Percentiles rank a stretch among this genome's conserved stretches.
Evolutionary conservation across 306 rosid genomes (phyloP).

Genomic region (Prunus persica): DNA sequence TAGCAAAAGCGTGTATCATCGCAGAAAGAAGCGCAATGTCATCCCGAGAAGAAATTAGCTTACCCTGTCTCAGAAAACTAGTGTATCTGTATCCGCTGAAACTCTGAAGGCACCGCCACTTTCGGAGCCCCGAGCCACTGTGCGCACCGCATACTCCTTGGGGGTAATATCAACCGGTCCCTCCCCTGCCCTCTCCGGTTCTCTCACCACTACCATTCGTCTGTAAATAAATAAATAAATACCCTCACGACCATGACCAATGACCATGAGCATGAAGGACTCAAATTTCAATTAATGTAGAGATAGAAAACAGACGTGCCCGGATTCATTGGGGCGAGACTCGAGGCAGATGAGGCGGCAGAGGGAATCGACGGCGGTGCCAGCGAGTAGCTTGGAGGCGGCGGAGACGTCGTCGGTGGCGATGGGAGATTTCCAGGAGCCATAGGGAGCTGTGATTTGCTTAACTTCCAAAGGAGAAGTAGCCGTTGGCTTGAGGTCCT

Average conservation of each 20-base stretch:
- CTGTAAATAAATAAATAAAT: constrained; percentile 30
- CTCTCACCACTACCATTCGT: constrained; percentile 74
- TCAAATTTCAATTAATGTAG: not conserved
- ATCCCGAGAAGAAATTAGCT: constrained; percentile 24
- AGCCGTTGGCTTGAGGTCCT: too few species aligned
- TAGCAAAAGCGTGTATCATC: too few species aligned
- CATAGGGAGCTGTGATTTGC: constrained; percentile 61
- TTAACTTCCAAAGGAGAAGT: constrained; percentile 17
- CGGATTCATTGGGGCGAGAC: constrained; percentile 79
- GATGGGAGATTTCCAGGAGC: constrained; percentile 92
- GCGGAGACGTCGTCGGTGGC: constrained; percentile 85
- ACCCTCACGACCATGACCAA: too few species aligned
- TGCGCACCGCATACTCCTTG: constrained; percentile 75
- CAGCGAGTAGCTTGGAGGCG: constrained; percentile 71
- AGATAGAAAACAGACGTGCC: constrained; percentile 32
- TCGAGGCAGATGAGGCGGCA: constrained; percentile 86
- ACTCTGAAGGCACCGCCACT: constrained; percentile 74
- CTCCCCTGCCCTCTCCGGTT: constrained; percentile 53
- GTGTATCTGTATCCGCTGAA: constrained; percentile 44
- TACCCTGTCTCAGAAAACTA: constrained; percentile 88
- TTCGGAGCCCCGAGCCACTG: constrained; percentile 84
- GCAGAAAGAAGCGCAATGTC: too few species aligned
- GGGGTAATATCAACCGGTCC: constrained; percentile 81
- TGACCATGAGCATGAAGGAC: too few species aligned
- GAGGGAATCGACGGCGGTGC: constrained; percentile 58